Evolutionary conservation across 306 rosid genomes (phyloP), one percentile per base, ranked within the genome.

Genomic region (Ziziphus jujuba): DNA sequence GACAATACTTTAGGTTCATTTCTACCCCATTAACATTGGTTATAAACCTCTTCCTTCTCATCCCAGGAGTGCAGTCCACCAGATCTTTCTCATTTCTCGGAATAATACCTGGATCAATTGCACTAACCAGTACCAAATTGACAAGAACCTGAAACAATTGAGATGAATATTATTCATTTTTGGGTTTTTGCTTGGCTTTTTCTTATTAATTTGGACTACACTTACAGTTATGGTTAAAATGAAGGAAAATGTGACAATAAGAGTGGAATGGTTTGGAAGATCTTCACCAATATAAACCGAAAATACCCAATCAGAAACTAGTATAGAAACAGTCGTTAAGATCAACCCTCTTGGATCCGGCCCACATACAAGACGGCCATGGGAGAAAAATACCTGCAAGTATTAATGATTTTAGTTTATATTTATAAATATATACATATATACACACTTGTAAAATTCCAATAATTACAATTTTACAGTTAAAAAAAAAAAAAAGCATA

Each of bases 231-330:
- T 54, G 5, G 78, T 66, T 24, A 74, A 35, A 31, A 77, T 45
- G 62, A 65, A 5, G 20, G 70, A 59, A 44, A 72, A 66, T 28
- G 61, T 34, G 40, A 71, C 59, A 33, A 72, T 47, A 54, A 69
- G 61, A 51, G 60, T 55, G 34, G 75, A 74, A 56, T 49, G 75
- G 44, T 60, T 54, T 13, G 75, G 78, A 14, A 74, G 19, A 64
- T 74, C 70, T 53, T 62, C 47, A 33, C 72, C 80, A 70, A 77
- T 57, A 52, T 74, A 71, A 33, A 36, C n/a, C 48, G 58, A 58
- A 63, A 77, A 77, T 43, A 74, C 71, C 78, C 78, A 74, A 77
- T 80, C 71, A 19, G 80, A 57, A 33, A 81, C 72, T n/a, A n/a
- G n/a, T n/a, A n/a, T n/a, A n/a, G n/a, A 63, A 77, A 63, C 56